Evolutionary conservation across 768 basidiomycete genomes (phyloP).

Genomic region (Cystobasidium tubakii): DNA sequence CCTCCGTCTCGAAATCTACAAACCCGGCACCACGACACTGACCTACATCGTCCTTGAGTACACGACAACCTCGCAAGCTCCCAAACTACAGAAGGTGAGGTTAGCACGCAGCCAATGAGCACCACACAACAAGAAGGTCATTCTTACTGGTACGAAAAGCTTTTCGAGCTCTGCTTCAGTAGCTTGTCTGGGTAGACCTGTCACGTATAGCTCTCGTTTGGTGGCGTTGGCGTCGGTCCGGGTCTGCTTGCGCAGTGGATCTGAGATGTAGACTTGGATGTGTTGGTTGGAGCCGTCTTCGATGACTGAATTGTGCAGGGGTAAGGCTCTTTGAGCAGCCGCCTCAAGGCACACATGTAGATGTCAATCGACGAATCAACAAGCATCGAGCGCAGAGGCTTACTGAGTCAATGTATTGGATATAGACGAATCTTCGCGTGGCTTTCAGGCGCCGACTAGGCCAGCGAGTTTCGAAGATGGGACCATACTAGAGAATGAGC

Average conservation of each 20-base stretch:
- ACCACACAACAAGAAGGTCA: constrained; percentile 8
- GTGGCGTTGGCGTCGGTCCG: constrained; percentile 82
- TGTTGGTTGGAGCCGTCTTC: constrained; percentile 57
- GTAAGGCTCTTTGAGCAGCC: constrained; percentile 64
- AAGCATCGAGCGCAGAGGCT: too few species aligned
- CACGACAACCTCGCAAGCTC: constrained; percentile 68
- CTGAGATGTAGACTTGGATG: constrained; percentile 76
- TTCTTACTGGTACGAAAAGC: constrained; percentile 67
- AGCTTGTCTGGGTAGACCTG: constrained; percentile 72
- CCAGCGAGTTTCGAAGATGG: constrained; percentile 91
- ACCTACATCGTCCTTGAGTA: constrained; percentile 66
- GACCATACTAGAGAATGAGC: constrained; percentile 62
- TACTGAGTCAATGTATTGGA: constrained; percentile 82
- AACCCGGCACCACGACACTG: constrained; percentile 81
- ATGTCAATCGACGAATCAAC: too few species aligned
- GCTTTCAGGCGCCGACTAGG: constrained; percentile 94
- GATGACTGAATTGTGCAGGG: constrained; percentile 69
- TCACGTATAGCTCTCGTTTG: constrained; percentile 77
- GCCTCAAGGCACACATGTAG: constrained; percentile 50
- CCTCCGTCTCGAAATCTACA: constrained; percentile 80
- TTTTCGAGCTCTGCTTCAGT: constrained; percentile 70
- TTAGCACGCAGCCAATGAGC: constrained; percentile 5
- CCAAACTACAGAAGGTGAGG: constrained; percentile 61
- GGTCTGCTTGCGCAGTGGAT: constrained; percentile 80
- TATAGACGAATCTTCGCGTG: constrained; percentile 84